Evolutionary conservation across 495 filamentous ascomycete species (phyloP), one percentile per base, ranked within the genome.

Genomic region (Lasiosphaeria ovina): DNA sequence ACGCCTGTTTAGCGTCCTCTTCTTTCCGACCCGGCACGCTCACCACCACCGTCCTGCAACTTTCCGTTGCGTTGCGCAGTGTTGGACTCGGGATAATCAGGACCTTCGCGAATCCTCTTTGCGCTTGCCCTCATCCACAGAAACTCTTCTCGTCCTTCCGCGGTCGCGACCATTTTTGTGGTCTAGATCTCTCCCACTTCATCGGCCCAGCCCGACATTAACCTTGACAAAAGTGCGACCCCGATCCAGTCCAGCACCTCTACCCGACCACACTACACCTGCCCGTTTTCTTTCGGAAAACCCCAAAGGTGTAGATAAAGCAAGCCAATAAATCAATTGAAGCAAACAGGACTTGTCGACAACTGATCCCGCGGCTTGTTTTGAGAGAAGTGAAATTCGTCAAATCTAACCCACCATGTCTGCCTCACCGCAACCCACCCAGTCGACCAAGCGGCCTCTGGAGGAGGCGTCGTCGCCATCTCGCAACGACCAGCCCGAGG

Each of bases 381-480:
- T 61, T 70, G 5, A 5, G 68, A 55, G 69, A 71, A 63, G 66
- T 70, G 70, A 72, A 66, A 48, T 24, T 24, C 53, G 49, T 31
- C 60, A 68, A 59, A 69, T 66, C 51, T 71, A 73, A 65, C 63
- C 54, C 70, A 79, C 73, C 48, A 84, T 84, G 79, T 85, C 82
- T 72, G 76, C 76, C 47, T 82, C 82, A 54, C 80, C 81, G 45
- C 78, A 81, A 51, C 75, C 79, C 8, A 80, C 80, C 47, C 79
- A 82, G 62, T 82, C 82, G 63, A 72, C 90, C 69, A 98, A 98
- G 82, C 92, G 94, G 63, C 94, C 94, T 62, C 86, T 98, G 54
- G 94, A 98, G 81, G 94, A 98, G 69, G 86, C 92, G 36, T 98
- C 94, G 47, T 98, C 94, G 3, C 92, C 94, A 4, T 94, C 92